Evolutionary conservation across 441 rosid species (phyloP).

Genomic region (Croton laevigatus): DNA sequence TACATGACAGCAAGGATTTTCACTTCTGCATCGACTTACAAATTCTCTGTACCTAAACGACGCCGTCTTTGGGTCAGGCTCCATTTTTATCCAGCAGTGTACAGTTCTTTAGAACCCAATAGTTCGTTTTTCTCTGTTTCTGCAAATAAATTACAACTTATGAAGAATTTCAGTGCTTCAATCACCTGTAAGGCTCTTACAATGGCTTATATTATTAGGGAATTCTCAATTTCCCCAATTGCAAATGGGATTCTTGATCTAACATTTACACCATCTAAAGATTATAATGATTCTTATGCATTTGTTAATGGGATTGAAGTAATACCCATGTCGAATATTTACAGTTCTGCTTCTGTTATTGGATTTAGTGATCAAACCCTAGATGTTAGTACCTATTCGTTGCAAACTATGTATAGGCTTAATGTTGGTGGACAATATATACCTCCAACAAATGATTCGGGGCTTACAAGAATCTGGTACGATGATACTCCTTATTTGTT

Average conservation of each 20-base stretch:
- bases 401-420: slow-evolving; percentile 54
- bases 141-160: slow-evolving; percentile 55
- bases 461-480: slow-evolving; percentile 58
- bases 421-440: slow-evolving; percentile 69
- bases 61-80: slow-evolving; percentile 57
- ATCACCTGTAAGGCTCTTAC: slow-evolving; percentile 68
- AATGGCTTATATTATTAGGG: slow-evolving; percentile 59
- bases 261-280: slow-evolving; percentile 46
- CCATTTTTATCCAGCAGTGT: slow-evolving; percentile 67
- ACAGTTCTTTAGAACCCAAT: slow-evolving; percentile 42
- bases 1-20: slow-evolving; percentile 78
- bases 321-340: slow-evolving; percentile 51
- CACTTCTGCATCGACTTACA: slow-evolving; percentile 44
- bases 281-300: slow-evolving; percentile 45
- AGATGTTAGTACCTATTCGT: slow-evolving; percentile 31
- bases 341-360: slow-evolving; percentile 36
- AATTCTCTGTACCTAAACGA: slow-evolving; percentile 41
- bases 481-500: slow-evolving; percentile 57
- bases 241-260: slow-evolving; percentile 41
- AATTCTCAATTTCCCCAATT: slow-evolving; percentile 49
- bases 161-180: slow-evolving; percentile 68
- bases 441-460: slow-evolving; percentile 47
- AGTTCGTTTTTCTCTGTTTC: slow-evolving; percentile 46
- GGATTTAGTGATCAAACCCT: slow-evolving; percentile 38
- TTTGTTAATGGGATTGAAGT: slow-evolving; percentile 72